These are phyloP conservation scores for Leishmania tropica DNA, from an alignment of 208 protist species.

Conservation along the genomic window DNA sequence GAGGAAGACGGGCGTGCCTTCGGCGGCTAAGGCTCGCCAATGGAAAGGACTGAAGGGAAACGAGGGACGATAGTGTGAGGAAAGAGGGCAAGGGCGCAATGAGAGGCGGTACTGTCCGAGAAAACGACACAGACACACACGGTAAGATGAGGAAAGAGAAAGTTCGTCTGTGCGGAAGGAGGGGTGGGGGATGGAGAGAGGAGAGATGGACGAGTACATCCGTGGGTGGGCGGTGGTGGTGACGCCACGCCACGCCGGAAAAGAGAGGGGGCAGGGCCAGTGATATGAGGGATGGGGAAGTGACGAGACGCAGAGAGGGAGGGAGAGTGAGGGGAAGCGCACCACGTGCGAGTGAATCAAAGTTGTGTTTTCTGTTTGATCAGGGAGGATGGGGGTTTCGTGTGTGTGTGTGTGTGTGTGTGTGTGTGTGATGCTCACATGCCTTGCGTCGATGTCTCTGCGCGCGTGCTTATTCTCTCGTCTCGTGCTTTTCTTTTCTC, in stretches of 20 bases:
- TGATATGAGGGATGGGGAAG: background rate
- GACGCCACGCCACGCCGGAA: background rate
- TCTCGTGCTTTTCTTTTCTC: no score
- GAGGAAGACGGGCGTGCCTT: background rate
- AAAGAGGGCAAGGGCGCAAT: background rate
- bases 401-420: conserved; percentile 1
- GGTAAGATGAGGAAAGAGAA: background rate
- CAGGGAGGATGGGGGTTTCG: background rate
- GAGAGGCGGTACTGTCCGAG: background rate
- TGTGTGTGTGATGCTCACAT: background rate
- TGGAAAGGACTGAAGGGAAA: background rate
- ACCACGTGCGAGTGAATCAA: background rate
- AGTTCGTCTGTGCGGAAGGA: background rate
- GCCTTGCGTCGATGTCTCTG: no score
- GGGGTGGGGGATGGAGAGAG: background rate
- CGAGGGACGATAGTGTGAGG: background rate
- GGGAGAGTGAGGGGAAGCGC: background rate
- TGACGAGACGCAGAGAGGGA: background rate
- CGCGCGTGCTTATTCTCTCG: no score
- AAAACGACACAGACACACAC: background rate
- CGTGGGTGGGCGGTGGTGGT: background rate
- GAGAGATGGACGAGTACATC: background rate
- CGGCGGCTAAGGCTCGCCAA: background rate
- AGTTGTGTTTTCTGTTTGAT: no score
- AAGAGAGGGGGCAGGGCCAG: background rate